phyloP scores from a whole-genome alignment of 2,329 filamentous ascomycete species.

The Colletotrichum sp. region DNA sequence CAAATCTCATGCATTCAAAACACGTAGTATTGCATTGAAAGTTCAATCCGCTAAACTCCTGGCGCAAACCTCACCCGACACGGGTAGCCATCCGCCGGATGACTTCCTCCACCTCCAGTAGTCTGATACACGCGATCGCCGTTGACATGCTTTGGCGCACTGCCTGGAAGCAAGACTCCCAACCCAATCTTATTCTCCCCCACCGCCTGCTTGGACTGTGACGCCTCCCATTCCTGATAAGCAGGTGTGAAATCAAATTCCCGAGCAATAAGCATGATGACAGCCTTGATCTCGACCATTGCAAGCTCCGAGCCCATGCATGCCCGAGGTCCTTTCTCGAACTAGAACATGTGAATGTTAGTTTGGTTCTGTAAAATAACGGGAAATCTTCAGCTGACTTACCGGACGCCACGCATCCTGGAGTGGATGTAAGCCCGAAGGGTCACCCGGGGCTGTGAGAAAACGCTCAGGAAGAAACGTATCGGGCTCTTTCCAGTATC shows the following conservation, averaged over 20 bases:
- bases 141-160: neutral
- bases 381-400: neutral
- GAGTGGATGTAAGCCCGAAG: neutral
- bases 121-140: conserved; percentile 3
- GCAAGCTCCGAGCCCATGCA: conserved; percentile 9
- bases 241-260: neutral
- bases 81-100: neutral
- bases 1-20: neutral
- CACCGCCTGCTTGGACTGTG: neutral
- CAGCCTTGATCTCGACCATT: neutral
- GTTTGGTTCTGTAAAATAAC: neutral
- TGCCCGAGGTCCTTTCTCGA: neutral
- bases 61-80: neutral
- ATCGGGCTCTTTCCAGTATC: neutral
- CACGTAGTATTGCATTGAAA: neutral
- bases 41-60: neutral
- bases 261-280: neutral
- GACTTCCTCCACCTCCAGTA: neutral
- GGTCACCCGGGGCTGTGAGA: neutral
- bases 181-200: neutral
- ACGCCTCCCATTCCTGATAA: neutral
- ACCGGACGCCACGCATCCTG: conserved; percentile 4
- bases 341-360: neutral
- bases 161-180: neutral
- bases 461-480: neutral